Conservation (phyloP, 176 grass and related monocot genomes). For the Eragrostis curvula region DNA sequence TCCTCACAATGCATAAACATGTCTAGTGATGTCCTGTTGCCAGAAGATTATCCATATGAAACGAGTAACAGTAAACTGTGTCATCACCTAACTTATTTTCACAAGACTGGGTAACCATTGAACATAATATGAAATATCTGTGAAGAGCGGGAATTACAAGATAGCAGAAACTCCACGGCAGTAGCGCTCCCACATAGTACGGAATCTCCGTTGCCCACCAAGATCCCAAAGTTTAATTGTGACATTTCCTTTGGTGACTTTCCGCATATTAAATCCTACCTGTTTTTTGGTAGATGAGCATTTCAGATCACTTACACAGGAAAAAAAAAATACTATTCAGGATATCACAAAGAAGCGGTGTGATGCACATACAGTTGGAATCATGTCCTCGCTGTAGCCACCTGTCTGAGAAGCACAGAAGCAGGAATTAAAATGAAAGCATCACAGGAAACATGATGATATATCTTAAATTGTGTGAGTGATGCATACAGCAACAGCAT, state of each 20-base stretch:
- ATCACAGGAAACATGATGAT: conserved; percentile 27
- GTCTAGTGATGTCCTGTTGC: neutral
- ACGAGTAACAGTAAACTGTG: neutral
- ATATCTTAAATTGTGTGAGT: conserved; percentile 34
- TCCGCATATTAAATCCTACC: conserved; percentile 99
- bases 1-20: conserved; percentile 26
- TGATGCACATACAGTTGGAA: conserved; percentile 82
- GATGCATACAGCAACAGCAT: conserved; percentile 82
- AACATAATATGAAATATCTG: neutral
- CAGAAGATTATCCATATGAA: neutral
- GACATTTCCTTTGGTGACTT: conserved; percentile 99
- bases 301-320: conserved; percentile 20
- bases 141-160: conserved; percentile 61
- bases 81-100: neutral
- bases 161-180: conserved; percentile 98
- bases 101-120: neutral
- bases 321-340: conserved; percentile 18
- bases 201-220: conserved; percentile 94
- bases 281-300: conserved; percentile 44
- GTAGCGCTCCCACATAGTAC: conserved; percentile 98
- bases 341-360: conserved; percentile 19
- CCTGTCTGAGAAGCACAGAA: conserved; percentile 77
- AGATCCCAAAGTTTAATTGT: conserved; percentile 99
- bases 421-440: conserved; percentile 49
- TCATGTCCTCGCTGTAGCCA: conserved; percentile 99